Percentiles rank a stretch among this genome's conserved stretches.
These are phyloP conservation scores for Fusarium metavorans DNA, from an alignment of 2,329 filamentous ascomycete species.

Conservation along the genomic window DNA sequence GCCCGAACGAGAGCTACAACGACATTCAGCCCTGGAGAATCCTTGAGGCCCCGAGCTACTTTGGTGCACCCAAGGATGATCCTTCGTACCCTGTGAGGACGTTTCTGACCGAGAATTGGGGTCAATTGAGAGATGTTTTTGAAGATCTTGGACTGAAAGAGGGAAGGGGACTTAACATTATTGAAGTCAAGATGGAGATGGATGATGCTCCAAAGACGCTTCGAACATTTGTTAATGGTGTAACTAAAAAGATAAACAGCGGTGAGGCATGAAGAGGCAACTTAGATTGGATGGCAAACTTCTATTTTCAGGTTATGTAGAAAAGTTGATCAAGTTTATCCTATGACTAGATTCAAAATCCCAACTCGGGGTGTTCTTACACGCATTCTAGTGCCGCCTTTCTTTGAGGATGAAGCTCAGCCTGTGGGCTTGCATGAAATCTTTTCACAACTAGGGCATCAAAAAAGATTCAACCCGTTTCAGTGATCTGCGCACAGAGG, in stretches of 20 bases:
- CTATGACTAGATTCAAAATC: neutral
- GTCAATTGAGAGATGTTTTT: neutral
- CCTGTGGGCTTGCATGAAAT: neutral
- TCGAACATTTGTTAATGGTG: neutral
- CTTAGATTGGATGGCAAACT: neutral
- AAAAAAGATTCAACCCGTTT: neutral
- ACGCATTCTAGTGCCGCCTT: neutral
- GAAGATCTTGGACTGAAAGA: neutral
- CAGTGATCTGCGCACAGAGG: neutral
- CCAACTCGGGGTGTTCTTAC: neutral
- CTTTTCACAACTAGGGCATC: neutral
- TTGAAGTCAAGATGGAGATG: neutral
- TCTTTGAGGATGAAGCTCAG: neutral
- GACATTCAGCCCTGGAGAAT: neutral
- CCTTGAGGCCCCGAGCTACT: neutral
- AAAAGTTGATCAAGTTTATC: neutral
- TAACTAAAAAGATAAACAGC: neutral
- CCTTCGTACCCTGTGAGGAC: neutral
- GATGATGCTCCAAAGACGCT: neutral
- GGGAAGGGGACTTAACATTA: neutral
- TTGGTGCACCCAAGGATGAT: neutral
- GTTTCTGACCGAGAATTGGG: neutral
- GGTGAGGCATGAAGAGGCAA: neutral
- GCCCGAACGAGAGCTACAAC: neutral
- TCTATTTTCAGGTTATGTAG: neutral